These are phyloP conservation scores for Metschnikowia dekortorum DNA, from an alignment of 805 yeast genomes.

Conservation along the genomic window DNA sequence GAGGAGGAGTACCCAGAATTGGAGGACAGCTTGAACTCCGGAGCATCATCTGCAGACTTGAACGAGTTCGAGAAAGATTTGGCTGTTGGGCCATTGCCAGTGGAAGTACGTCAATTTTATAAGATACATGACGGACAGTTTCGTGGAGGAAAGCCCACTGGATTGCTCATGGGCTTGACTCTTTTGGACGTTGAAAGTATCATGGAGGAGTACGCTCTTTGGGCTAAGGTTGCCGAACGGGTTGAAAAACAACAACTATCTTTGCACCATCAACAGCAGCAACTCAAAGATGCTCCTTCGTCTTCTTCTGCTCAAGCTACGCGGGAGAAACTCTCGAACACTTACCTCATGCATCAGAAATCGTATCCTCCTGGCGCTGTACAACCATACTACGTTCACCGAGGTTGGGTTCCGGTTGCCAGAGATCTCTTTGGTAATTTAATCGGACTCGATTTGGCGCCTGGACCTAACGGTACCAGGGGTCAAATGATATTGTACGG, in stretches of 20 bases:
- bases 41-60: constrained; percentile 43
- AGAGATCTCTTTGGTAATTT: constrained; percentile 16
- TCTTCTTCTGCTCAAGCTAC: constrained; percentile 10
- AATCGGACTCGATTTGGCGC: constrained; percentile 19
- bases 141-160: constrained; percentile 44
- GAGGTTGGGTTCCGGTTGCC: constrained; percentile 19
- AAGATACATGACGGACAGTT: constrained; percentile 45
- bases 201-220: constrained; percentile 37
- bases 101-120: constrained; percentile 42
- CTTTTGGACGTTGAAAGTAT: constrained; percentile 41
- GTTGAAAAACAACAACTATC: constrained; percentile 35
- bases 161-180: constrained; percentile 40
- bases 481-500: constrained; percentile 20
- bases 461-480: constrained; percentile 17
- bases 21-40: constrained; percentile 39
- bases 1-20: constrained; percentile 46
- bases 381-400: constrained; percentile 18
- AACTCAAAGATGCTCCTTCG: constrained; percentile 10
- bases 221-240: constrained; percentile 39
- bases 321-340: constrained; percentile 12
- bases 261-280: constrained; percentile 24
- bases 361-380: constrained; percentile 18
- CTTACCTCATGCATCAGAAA: constrained; percentile 18
- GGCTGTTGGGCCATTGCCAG: constrained; percentile 40
- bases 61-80: constrained; percentile 44